Conservation (phyloP, 2,329 filamentous ascomycete genomes). For the Alternaria tenuissima region DNA sequence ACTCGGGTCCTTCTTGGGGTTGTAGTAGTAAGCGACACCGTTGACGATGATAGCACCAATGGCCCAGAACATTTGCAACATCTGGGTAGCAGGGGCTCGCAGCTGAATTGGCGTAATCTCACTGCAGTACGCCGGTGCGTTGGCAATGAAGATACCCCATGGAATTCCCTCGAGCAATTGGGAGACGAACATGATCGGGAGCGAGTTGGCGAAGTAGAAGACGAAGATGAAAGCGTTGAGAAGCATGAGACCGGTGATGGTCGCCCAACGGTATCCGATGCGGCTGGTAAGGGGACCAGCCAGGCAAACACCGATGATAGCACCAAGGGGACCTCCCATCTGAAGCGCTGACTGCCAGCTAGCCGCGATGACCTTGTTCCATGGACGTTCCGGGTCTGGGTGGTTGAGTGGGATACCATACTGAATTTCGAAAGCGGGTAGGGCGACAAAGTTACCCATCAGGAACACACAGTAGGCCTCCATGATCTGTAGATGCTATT, state of each 20-base stretch:
- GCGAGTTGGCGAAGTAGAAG: constrained; percentile 64
- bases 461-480: constrained; percentile 71
- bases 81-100: constrained; percentile 66
- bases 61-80: constrained; percentile 73
- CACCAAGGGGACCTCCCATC: constrained; percentile 64
- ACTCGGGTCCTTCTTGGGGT: constrained; percentile 29
- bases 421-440: constrained; percentile 54
- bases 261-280: constrained; percentile 68
- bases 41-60: constrained; percentile 69
- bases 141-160: constrained; percentile 73
- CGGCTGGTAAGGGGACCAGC: constrained; percentile 67
- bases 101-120: constrained; percentile 69
- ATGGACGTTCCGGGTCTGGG: background rate
- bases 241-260: constrained; percentile 63
- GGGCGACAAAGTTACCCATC: constrained; percentile 66
- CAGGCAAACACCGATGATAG: constrained; percentile 66
- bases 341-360: constrained; percentile 68
- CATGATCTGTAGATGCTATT: constrained; percentile 62
- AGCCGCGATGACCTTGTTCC: constrained; percentile 55
- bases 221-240: constrained; percentile 68
- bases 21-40: constrained; percentile 64
- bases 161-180: constrained; percentile 70
- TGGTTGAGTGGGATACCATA: constrained; percentile 55
- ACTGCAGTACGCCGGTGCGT: constrained; percentile 68
- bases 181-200: constrained; percentile 58